Percentiles rank a stretch among this genome's conserved stretches.
These are phyloP conservation scores for Citrullus colocynthis DNA, from an alignment of 306 rosid genomes.

Conservation along the genomic window DNA sequence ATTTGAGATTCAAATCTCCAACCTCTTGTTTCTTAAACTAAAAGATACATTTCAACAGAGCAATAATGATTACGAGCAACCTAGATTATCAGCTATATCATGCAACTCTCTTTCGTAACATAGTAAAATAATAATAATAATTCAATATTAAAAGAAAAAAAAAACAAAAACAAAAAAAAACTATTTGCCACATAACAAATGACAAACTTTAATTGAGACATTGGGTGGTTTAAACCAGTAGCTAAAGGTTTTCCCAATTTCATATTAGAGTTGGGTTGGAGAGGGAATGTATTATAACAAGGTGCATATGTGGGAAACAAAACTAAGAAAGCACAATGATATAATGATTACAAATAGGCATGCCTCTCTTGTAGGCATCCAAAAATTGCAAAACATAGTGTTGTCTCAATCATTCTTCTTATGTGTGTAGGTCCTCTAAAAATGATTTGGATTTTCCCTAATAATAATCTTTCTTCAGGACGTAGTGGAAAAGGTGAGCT, in stretches of 20 bases:
- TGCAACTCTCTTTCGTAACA: no score
- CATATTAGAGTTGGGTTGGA: neutral
- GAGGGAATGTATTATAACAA: neutral
- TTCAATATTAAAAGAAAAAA: no score
- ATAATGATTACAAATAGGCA: conserved; percentile 5
- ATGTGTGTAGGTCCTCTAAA: neutral
- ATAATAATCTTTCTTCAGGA: neutral
- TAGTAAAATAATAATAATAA: no score
- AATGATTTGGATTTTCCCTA: neutral
- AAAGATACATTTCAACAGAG: no score
- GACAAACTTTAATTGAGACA: no score
- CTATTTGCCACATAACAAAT: no score
- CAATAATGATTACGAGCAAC: no score
- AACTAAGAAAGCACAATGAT: neutral
- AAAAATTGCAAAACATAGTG: neutral
- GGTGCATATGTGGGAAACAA: neutral
- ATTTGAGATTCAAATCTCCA: neutral
- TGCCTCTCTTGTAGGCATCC: neutral
- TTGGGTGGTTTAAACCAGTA: no score
- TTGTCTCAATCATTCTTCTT: neutral
- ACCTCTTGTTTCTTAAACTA: neutral
- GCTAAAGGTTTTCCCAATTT: no score
- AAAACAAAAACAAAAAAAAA: no score
- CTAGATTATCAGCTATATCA: no score
- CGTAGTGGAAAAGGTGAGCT: neutral